Conservation (phyloP, 2,329 filamentous ascomycete species). For the Stagonosporopsis chrysanthemi region DNA sequence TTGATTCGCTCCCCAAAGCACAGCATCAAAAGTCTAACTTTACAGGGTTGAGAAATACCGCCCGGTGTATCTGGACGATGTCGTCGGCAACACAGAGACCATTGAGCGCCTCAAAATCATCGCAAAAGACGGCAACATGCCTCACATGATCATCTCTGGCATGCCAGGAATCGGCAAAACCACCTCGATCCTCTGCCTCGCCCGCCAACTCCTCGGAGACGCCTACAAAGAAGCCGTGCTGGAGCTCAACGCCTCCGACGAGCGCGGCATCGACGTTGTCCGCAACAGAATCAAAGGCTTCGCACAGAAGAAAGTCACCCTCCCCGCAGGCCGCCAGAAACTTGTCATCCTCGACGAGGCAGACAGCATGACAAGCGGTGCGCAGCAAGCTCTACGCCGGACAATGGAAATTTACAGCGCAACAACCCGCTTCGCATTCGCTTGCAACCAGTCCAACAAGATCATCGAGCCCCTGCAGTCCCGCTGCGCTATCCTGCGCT, state of each 20-base stretch:
- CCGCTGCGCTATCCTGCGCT: conserved; percentile 92
- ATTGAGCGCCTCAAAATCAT: conserved; percentile 98
- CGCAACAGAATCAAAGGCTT: conserved; percentile 98
- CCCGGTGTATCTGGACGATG: conserved; percentile 91
- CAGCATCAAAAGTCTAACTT: not conserved
- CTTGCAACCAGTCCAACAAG: conserved; percentile 98
- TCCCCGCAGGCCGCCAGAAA: conserved; percentile 90
- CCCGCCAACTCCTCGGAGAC: conserved; percentile 87
- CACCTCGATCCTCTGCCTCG: conserved; percentile 91
- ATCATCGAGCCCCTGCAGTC: conserved; percentile 99
- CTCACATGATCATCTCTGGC: conserved; percentile 98
- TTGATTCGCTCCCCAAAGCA: not conserved
- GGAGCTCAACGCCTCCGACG: conserved; percentile 95
- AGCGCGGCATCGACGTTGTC: conserved; percentile 96
- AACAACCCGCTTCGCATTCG: conserved; percentile 96
- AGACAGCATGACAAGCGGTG: conserved; percentile 93
- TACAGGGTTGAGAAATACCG: conserved; percentile 97
- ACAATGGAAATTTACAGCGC: conserved; percentile 99
- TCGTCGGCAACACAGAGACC: conserved; percentile 97
- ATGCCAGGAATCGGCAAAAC: conserved; percentile 99
- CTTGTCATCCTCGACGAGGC: conserved; percentile 97
- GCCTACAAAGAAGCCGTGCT: conserved; percentile 97
- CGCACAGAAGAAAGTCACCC: conserved; percentile 97
- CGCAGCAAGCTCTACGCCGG: conserved; percentile 90
- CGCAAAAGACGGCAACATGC: conserved; percentile 98